Conservation (phyloP, 169 alveolate genomes). For the Plasmodium reichenowi region DNA sequence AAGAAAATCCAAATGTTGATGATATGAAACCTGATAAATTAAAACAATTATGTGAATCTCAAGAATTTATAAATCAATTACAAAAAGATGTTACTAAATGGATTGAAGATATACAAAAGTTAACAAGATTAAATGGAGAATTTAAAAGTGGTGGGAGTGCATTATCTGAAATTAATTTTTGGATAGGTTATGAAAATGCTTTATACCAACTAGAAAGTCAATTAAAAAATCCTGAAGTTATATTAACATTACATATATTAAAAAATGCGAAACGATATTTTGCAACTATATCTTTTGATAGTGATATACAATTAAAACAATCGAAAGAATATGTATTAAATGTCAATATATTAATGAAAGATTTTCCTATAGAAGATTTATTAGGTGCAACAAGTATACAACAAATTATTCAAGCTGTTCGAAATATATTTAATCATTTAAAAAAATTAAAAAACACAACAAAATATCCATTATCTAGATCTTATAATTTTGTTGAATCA, state of each 20-base stretch:
- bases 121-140: slow-evolving; percentile 85
- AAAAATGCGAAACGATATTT: slow-evolving; percentile 92
- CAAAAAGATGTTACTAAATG: slow-evolving; percentile 87
- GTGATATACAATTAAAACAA: slow-evolving; percentile 95
- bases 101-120: slow-evolving; percentile 88
- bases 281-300: slow-evolving; percentile 94
- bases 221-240: slow-evolving; percentile 91
- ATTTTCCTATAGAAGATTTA: slow-evolving; percentile 95
- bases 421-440: slow-evolving; percentile 92
- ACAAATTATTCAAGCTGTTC: slow-evolving; percentile 91
- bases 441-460: slow-evolving; percentile 91
- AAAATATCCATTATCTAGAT: slow-evolving; percentile 91
- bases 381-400: slow-evolving; percentile 92
- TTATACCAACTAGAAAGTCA: slow-evolving; percentile 88
- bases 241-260: slow-evolving; percentile 91
- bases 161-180: slow-evolving; percentile 90
- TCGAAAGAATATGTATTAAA: slow-evolving; percentile 92
- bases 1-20: slow-evolving; percentile 81
- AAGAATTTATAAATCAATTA: slow-evolving; percentile 78
- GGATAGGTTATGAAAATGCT: slow-evolving; percentile 91
- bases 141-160: slow-evolving; percentile 83
- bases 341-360: slow-evolving; percentile 93
- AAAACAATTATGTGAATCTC: slow-evolving; percentile 70
- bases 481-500: slow-evolving; percentile 93
- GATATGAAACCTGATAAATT: slow-evolving; percentile 40